phyloP scores from a whole-genome alignment of 2,329 filamentous ascomycete genomes.

The Nothomitra cinnamomea region DNA sequence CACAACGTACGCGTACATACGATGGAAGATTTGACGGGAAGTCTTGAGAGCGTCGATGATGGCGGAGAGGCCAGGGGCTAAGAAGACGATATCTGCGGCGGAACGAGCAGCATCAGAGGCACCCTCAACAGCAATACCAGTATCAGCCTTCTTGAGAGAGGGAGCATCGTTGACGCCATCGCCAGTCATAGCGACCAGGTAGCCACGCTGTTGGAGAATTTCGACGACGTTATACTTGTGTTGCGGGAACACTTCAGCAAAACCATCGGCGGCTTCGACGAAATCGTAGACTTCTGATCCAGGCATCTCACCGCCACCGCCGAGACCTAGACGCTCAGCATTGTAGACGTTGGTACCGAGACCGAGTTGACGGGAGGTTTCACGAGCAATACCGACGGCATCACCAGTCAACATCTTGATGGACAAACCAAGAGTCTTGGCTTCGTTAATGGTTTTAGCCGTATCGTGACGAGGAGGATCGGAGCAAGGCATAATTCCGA shows the following conservation, averaged over 20 bases:
- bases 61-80: conserved; percentile 76
- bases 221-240: conserved; percentile 93
- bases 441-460: conserved; percentile 76
- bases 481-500: conserved; percentile 88
- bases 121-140: conserved; percentile 87
- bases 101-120: conserved; percentile 81
- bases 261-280: conserved; percentile 87
- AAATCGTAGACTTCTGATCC: conserved; percentile 91
- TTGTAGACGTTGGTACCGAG: conserved; percentile 90
- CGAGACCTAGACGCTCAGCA: conserved; percentile 78
- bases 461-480: conserved; percentile 86
- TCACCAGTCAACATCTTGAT: conserved; percentile 97
- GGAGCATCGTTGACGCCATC: conserved; percentile 91
- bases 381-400: conserved; percentile 80
- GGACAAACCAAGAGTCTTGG: conserved; percentile 70
- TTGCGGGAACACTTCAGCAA: conserved; percentile 86
- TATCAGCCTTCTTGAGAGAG: conserved; percentile 89
- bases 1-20: conserved; percentile 91
- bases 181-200: conserved; percentile 91
- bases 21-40: conserved; percentile 87
- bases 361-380: conserved; percentile 80
- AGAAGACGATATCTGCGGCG: conserved; percentile 85
- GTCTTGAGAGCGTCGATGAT: conserved; percentile 90
- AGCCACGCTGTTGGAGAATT: conserved; percentile 83
- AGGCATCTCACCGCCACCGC: conserved; percentile 81